These are phyloP conservation scores for Tephrocybe sp. DNA, from an alignment of 768 basidiomycete species.

Conservation along the genomic window DNA sequence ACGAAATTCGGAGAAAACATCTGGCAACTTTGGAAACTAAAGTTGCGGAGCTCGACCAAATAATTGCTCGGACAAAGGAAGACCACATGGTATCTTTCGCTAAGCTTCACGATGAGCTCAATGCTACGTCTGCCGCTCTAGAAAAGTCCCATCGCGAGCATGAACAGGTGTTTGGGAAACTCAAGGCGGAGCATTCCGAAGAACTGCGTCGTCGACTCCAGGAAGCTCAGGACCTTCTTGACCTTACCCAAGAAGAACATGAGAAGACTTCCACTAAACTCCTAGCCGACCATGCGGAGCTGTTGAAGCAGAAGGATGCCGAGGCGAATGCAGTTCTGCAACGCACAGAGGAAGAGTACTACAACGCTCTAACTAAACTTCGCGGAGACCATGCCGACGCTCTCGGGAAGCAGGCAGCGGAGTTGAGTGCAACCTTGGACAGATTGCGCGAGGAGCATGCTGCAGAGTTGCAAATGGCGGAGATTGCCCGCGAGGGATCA, in stretches of 20 bases:
- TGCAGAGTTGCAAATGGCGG: conserved; percentile 67
- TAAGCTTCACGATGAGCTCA: conserved; percentile 44
- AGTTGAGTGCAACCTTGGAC: conserved; percentile 62
- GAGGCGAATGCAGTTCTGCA: conserved; percentile 56
- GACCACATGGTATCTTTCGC: conserved; percentile 45
- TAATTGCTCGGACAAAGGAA: conserved; percentile 48
- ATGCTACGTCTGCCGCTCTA: conserved; percentile 39
- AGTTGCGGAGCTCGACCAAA: conserved; percentile 35
- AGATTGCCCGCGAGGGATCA: conserved; percentile 74
- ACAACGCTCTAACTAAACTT: conserved; percentile 76
- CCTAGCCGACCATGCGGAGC: conserved; percentile 52
- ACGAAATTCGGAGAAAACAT: conserved; percentile 40
- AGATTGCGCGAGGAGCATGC: conserved; percentile 78
- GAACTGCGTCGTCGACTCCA: conserved; percentile 52
- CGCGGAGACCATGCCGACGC: conserved; percentile 70
- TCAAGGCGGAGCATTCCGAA: conserved; percentile 53
- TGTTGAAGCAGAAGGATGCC: conserved; percentile 61
- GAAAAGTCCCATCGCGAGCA: conserved; percentile 57
- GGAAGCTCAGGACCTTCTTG: conserved; percentile 53
- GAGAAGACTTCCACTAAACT: conserved; percentile 49
- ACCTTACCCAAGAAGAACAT: conserved; percentile 52
- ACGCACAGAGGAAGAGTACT: conserved; percentile 79
- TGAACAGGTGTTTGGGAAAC: conserved; percentile 57
- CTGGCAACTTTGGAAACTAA: conserved; percentile 26
- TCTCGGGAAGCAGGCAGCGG: conserved; percentile 59